Evolutionary conservation across 2,329 filamentous ascomycete genomes (phyloP), one percentile per base, ranked within the genome.

Genomic region (Colletotrichum graminicola): DNA sequence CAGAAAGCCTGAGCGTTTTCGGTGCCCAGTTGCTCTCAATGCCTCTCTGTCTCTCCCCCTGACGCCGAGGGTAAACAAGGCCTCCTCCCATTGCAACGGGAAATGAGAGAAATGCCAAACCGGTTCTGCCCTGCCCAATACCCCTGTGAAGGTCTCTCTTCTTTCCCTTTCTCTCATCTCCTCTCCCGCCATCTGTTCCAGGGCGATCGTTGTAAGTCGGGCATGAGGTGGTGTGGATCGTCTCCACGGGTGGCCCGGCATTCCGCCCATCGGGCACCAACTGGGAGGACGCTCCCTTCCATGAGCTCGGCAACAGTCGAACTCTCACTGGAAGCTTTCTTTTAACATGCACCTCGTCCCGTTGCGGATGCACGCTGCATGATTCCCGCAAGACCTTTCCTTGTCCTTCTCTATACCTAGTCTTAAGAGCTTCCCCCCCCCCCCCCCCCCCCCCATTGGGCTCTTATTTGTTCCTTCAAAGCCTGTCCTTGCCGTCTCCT

Each of bases 121-220:
- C 23, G 29, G 39, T 34, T 36, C 39, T 56, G 65, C n/a, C n/a
- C 57, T 39, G 36, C 26, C 34, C 43, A 63, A 18, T 5, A 23
- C n/a, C 34, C 60, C 34, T 29, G 11, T 14, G 21, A 39, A 32
- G 12, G 11, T 2, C 8, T 45, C 21, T 11, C 8, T n/a, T 45
- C 18, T 2, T 34, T 43, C 11, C n/a, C 16, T 2, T n/a, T 52
- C 10, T 29, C 8, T 26, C 34, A 26, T 36, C 39, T 56, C 26
- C 34, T 29, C 57, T 54, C 56, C 57, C 65, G 63, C 63, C 62
- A 61, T 49, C 49, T 29, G 43, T 62, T 29, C 68, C 68, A 71
- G 68, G 68, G 64, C 66, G 65, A 71, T 71, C 68, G 68, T 52
- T 71, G 68, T 60, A 68, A 68, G 68, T 71, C 68, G 59, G 68